Evolutionary conservation across 192 early-diverging fungal species (phyloP).

Genomic region (Backusella circina): DNA sequence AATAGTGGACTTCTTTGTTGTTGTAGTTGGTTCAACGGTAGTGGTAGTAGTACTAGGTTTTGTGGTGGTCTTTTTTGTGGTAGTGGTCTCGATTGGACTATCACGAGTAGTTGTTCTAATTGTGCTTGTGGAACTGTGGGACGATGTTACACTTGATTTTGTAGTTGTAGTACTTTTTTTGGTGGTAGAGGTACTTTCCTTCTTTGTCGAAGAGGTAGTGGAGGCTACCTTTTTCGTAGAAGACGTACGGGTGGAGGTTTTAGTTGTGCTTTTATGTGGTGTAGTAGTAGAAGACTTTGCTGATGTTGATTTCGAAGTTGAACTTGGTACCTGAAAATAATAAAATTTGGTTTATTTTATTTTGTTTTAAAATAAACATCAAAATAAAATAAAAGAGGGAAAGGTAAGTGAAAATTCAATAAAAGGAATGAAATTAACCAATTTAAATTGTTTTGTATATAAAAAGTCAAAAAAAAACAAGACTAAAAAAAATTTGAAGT

Average conservation of each 20-base stretch:
- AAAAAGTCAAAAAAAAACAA: not conserved
- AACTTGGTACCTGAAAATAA: not conserved
- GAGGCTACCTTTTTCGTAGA: not conserved
- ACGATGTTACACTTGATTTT: slow-evolving; percentile 3
- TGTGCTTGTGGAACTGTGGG: not conserved
- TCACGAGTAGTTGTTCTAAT: slow-evolving; percentile 4
- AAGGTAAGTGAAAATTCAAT: not conserved
- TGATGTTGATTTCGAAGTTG: not conserved
- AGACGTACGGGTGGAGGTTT: not conserved
- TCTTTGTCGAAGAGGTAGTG: not conserved
- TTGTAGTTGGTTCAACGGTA: not conserved
- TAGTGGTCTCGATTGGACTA: not conserved
- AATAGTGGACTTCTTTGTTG: not conserved
- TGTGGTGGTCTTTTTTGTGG: not conserved
- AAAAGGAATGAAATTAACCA: not conserved
- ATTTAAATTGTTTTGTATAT: not conserved
- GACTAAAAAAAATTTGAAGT: not conserved
- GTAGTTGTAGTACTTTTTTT: slow-evolving; percentile 4
- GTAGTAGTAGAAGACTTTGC: not conserved
- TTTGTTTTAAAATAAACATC: not conserved
- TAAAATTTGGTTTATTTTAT: not conserved
- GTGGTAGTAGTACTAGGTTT: not conserved
- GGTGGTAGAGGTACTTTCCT: not conserved
- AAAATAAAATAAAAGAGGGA: not conserved
- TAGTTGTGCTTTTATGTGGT: not conserved